These are phyloP conservation scores for Plasmodium gallinaceum DNA, from an alignment of 169 alveolate genomes.

Conservation along the genomic window DNA sequence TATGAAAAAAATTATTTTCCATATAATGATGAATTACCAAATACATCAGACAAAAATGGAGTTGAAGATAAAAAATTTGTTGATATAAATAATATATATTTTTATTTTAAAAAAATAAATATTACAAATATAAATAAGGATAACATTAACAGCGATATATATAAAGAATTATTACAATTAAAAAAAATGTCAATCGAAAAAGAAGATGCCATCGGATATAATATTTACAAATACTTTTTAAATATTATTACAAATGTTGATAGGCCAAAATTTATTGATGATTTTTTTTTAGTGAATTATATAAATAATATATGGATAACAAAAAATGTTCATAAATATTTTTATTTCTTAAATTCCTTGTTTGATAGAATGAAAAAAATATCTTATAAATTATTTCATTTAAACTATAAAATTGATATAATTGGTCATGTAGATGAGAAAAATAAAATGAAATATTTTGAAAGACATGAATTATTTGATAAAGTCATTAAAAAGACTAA, in stretches of 20 bases:
- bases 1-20: background rate
- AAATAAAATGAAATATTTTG: conserved; percentile 72
- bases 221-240: conserved; percentile 62
- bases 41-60: background rate
- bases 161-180: conserved; percentile 50
- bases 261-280: conserved; percentile 61
- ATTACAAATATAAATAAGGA: conserved; percentile 73
- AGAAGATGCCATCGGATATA: conserved; percentile 60
- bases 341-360: conserved; percentile 75
- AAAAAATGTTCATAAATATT: conserved; percentile 76
- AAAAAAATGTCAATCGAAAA: conserved; percentile 46
- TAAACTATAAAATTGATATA: conserved; percentile 64
- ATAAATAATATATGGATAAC: conserved; percentile 67
- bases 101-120: conserved; percentile 75
- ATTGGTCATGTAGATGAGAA: conserved; percentile 66
- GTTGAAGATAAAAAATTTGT: conserved; percentile 18
- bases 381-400: conserved; percentile 44
- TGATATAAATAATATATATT: conserved; percentile 60
- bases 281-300: conserved; percentile 64
- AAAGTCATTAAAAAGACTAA: conserved; percentile 71
- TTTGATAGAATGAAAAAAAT: conserved; percentile 75
- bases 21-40: background rate
- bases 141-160: conserved; percentile 70
- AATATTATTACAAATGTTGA: conserved; percentile 74
- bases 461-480: conserved; percentile 57